Percentiles rank a stretch among this genome's conserved stretches.
phyloP scores from a whole-genome alignment of 2,329 filamentous ascomycete species.

The Lecanicillium sp. region DNA sequence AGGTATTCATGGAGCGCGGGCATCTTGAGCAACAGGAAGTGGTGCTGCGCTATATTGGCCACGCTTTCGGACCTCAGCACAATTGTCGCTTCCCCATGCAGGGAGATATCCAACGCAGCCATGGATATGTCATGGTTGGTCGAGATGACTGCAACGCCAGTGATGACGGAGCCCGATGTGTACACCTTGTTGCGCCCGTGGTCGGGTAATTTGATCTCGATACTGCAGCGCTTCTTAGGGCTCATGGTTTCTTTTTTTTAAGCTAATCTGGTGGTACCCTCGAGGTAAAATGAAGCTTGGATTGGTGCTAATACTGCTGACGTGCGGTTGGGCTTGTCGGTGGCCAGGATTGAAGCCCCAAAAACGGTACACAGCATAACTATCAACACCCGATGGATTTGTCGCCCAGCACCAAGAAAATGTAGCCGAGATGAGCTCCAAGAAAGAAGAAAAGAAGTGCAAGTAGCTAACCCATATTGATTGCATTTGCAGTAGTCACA shows the following conservation, averaged over 20 bases:
- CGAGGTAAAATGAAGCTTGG: too few species aligned
- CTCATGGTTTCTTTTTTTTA: background rate
- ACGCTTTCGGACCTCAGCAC: conserved; percentile 34
- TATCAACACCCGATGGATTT: background rate
- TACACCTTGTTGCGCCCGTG: conserved; percentile 41
- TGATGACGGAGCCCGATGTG: conserved; percentile 35
- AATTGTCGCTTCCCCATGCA: conserved; percentile 37
- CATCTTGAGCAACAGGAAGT: conserved; percentile 41
- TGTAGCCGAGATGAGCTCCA: too few species aligned
- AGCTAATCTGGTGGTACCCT: background rate
- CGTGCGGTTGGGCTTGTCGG: too few species aligned
- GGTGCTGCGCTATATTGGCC: conserved; percentile 34
- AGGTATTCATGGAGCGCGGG: conserved; percentile 35
- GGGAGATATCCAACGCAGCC: conserved; percentile 36
- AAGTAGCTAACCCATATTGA: too few species aligned
- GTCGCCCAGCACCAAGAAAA: background rate
- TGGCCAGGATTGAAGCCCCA: background rate
- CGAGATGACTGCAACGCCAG: conserved; percentile 35
- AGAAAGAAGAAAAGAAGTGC: too few species aligned
- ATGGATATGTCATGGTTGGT: conserved; percentile 35
- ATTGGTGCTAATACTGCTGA: too few species aligned
- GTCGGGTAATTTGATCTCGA: conserved; percentile 30
- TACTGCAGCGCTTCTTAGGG: background rate
- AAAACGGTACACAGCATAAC: background rate
- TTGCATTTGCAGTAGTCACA: too few species aligned